Percentiles rank a stretch among this genome's conserved stretches.
phyloP scores from a whole-genome alignment of 345 rosid genomes.

The Eucalyptus pauciflora region DNA sequence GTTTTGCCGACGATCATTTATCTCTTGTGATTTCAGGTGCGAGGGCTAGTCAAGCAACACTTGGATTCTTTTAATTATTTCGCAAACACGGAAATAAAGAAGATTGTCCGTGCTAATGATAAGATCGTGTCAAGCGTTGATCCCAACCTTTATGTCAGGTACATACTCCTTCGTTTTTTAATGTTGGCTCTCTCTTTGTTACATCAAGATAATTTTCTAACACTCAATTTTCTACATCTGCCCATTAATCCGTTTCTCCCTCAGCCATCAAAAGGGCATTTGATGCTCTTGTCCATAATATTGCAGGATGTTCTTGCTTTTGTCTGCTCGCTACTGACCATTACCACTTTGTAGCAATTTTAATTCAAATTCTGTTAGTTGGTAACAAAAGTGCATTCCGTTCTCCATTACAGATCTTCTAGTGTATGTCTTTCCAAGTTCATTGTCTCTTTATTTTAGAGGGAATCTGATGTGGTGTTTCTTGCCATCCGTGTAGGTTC shows the following conservation, averaged over 20 bases:
- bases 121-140: constrained; percentile 32
- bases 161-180: not conserved
- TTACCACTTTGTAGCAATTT: not conserved
- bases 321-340: not conserved
- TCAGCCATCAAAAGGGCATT: not conserved
- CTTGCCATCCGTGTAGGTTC: constrained; percentile 33
- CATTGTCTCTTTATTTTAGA: not conserved
- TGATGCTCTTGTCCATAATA: not conserved
- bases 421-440: not conserved
- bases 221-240: not conserved
- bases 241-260: not conserved
- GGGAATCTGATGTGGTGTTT: not conserved
- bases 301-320: not conserved
- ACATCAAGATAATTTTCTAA: not conserved
- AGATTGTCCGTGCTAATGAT: constrained; percentile 76
- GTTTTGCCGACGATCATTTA: not conserved
- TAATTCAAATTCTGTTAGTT: not conserved
- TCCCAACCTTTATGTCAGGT: constrained; percentile 58
- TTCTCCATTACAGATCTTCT: not conserved
- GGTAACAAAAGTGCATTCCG: not conserved
- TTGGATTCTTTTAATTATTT: constrained; percentile 86
- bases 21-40: constrained; percentile 26
- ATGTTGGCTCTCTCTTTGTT: not conserved
- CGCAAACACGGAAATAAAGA: constrained; percentile 60
- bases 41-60: constrained; percentile 95